phyloP scores from a whole-genome alignment of 1,139 yeast genomes.

The Candida neerlandica region DNA sequence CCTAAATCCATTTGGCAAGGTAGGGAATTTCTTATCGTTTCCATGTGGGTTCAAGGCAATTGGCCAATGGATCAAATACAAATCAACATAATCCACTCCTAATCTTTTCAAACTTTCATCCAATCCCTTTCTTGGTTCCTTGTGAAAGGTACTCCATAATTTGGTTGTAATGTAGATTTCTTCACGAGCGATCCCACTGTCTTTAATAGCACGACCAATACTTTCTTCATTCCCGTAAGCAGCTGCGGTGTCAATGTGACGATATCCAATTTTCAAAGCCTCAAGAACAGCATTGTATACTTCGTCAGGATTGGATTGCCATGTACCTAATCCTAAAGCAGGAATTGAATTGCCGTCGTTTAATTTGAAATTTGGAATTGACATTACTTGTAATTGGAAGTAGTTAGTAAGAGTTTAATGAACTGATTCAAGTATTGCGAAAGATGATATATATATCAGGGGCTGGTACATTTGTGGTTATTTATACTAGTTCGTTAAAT shows the following conservation, averaged over 20 bases:
- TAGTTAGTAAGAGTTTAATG: neutral
- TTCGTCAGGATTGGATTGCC: constrained; percentile 56
- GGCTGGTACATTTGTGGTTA: neutral
- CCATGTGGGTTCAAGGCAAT: constrained; percentile 50
- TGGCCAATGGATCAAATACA: constrained; percentile 86
- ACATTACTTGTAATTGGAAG: neutral
- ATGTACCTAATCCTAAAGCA: constrained; percentile 72
- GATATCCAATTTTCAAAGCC: constrained; percentile 68
- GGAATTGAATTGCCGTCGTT: constrained; percentile 66
- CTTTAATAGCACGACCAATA: constrained; percentile 63
- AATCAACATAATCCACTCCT: constrained; percentile 75
- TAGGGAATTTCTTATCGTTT: constrained; percentile 30
- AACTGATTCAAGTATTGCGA: too few relatives aligned
- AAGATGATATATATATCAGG: too few relatives aligned
- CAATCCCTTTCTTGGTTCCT: constrained; percentile 56
- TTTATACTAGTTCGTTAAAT: neutral
- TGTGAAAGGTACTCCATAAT: constrained; percentile 66
- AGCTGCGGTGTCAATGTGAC: constrained; percentile 77
- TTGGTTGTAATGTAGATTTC: constrained; percentile 77
- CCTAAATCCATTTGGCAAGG: neutral
- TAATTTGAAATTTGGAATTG: constrained; percentile 22
- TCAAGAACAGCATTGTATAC: constrained; percentile 57
- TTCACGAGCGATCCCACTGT: constrained; percentile 64
- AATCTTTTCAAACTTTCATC: constrained; percentile 60
- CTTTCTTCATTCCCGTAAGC: constrained; percentile 63